These are phyloP conservation scores for Tricholoma saponaceum DNA, from an alignment of 768 basidiomycete species.

Conservation along the genomic window DNA sequence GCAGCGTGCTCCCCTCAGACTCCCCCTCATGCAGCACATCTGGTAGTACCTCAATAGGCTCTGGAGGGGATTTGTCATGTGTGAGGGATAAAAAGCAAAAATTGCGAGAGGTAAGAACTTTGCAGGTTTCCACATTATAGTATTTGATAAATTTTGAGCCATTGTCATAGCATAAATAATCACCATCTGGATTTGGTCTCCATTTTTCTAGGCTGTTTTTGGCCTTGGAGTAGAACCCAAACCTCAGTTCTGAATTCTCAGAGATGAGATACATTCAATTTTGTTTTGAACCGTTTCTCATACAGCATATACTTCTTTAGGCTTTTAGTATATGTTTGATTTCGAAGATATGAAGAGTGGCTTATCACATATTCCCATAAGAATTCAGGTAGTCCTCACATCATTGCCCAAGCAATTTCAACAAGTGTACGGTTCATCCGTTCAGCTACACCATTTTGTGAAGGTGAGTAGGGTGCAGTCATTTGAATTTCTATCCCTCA, in stretches of 20 bases:
- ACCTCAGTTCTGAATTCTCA: too few relatives aligned
- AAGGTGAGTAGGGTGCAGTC: constrained; percentile 24
- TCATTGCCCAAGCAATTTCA: neutral
- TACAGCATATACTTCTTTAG: neutral
- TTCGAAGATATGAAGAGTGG: neutral
- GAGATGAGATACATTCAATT: too few relatives aligned
- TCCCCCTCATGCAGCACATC: neutral
- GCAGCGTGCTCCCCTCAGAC: constrained; percentile 1
- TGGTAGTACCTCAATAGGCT: neutral
- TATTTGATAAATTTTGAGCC: too few relatives aligned
- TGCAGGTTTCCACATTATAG: too few relatives aligned
- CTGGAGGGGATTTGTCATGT: neutral
- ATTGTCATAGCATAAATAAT: too few relatives aligned
- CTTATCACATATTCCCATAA: neutral
- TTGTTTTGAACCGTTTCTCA: too few relatives aligned
- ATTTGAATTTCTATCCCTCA: constrained; percentile 25
- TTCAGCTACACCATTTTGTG: constrained; percentile 32
- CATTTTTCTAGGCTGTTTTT: too few relatives aligned
- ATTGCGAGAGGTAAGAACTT: too few relatives aligned
- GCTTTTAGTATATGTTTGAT: neutral
- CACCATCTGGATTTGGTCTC: too few relatives aligned
- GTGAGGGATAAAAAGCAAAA: neutral
- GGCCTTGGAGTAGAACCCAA: too few relatives aligned
- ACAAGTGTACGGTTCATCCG: constrained; percentile 21
- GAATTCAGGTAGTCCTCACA: neutral